Base-by-base conservation (phyloP, 2,329 filamentous ascomycete genomes). In the Trichoderma afroharzianum region DNA sequence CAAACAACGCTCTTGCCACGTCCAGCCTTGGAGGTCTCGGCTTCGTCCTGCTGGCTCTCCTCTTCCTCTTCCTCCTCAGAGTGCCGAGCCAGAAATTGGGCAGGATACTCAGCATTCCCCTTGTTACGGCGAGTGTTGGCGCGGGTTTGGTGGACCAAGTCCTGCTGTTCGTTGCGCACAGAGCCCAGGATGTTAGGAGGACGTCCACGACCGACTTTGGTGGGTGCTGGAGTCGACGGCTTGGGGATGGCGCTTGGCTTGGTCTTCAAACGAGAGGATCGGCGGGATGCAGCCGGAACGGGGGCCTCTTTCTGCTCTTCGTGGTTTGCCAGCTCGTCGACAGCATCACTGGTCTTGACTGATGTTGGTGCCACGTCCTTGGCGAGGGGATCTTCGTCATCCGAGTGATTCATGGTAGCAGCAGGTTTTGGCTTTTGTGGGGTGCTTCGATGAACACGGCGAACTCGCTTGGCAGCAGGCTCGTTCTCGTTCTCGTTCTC, bases 121-220 rank as follows among this genome's bases (percentile, higher is more conserved):
- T 74, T 80, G 74, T 82, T 82, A 73, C 73, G 78, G 69, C 74
- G 76, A 64, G 81, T 82, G 72, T 82, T 82, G 64, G 73, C 70
- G 26, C 78, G 77, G 7, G 81, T 82, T 74, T 80, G 78, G 36
- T 77, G 74, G 4, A 75, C 77, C 63, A 80, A 70, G 50, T 81
- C 79, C 55, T 81, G 79, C 61, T 81, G 78, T 57, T 79, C 77
- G 53, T 72, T 79, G 24, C 78, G 77, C 30, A 78, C 75, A 6
- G 75, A 76, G 61, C 75, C 77, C 36, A 77, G 72, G 1, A 74
- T 71, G 14, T 71, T 59, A 14, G 70, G 69, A 4, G 59, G 47
- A 18, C 68, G 68, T 24, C 72, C 77, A 11, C 77, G 74, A 36
- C 78, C 77, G 14, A 80, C 74, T 72, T 79, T 81, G 74, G 81